These are phyloP conservation scores for Cystobasidiopsis lactophilus DNA, from an alignment of 768 basidiomycete genomes.

Conservation along the genomic window DNA sequence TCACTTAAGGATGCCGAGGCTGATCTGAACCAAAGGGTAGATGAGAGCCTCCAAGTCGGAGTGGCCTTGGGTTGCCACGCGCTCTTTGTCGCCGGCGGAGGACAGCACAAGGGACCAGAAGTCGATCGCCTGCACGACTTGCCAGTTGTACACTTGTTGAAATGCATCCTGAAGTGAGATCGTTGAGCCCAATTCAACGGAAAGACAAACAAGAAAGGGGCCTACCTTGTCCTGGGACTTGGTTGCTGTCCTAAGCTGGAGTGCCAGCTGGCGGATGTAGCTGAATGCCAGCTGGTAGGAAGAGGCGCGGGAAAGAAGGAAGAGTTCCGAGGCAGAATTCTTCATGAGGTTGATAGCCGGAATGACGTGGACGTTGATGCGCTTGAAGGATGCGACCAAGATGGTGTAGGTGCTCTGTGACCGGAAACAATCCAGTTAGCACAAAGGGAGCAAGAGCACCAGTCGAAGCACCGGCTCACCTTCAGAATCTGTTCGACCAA, in stretches of 20 bases:
- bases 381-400: conserved; percentile 59
- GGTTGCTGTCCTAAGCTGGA: conserved; percentile 76
- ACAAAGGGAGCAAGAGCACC: neutral
- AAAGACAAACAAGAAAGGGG: neutral
- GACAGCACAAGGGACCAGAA: conserved; percentile 85
- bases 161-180: conserved; percentile 52
- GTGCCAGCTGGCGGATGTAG: conserved; percentile 83
- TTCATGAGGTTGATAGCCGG: conserved; percentile 93
- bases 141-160: conserved; percentile 96
- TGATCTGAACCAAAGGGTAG: conserved; percentile 86
- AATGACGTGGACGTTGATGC: conserved; percentile 63
- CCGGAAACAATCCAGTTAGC: neutral
- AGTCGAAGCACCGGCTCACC: conserved; percentile 29
- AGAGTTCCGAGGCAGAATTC: conserved; percentile 84
- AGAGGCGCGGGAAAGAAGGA: conserved; percentile 46
- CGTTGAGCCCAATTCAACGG: neutral
- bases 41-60: conserved; percentile 71
- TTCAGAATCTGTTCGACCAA: conserved; percentile 70
- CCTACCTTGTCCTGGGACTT: conserved; percentile 61
- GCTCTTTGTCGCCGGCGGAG: conserved; percentile 46
- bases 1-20: conserved; percentile 77
- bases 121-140: conserved; percentile 83
- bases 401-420: conserved; percentile 64
- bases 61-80: conserved; percentile 32
- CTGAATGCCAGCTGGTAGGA: conserved; percentile 88